Evolutionary conservation across 2,329 filamentous ascomycete genomes (phyloP).

Genomic region (Conoideocrella luteorostrata): DNA sequence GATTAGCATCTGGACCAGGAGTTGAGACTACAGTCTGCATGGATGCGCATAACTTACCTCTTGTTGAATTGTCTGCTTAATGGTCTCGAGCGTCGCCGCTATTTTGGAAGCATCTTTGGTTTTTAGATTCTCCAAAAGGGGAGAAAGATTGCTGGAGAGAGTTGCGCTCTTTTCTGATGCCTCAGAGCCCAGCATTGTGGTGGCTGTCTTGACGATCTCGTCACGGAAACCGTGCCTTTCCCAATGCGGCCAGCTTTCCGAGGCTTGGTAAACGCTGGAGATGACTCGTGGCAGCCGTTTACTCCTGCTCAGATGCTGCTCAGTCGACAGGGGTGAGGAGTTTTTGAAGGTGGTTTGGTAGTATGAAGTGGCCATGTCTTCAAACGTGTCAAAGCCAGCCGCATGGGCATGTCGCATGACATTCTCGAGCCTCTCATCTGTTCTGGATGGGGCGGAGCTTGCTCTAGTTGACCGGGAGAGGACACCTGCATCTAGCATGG

Average conservation of each 20-base stretch:
- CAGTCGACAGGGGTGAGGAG: constrained; percentile 16
- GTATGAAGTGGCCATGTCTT: constrained; percentile 20
- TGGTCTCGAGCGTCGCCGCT: constrained; percentile 9
- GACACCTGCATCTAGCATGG: not conserved
- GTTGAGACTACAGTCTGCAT: no score
- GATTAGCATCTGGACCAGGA: no score
- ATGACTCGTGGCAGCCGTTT: constrained; percentile 19
- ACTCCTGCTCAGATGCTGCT: constrained; percentile 20
- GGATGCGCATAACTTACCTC: constrained; percentile 12
- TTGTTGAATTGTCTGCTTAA: constrained; percentile 17
- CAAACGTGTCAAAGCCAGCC: constrained; percentile 19
- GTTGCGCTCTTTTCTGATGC: not conserved
- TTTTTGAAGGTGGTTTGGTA: constrained; percentile 16
- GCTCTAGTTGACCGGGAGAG: not conserved
- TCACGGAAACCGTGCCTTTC: constrained; percentile 20
- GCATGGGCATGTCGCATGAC: constrained; percentile 17
- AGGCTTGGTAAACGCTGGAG: constrained; percentile 13
- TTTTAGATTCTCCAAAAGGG: constrained; percentile 14
- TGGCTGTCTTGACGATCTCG: constrained; percentile 19
- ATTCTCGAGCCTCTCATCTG: constrained; percentile 16
- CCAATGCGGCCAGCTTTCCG: constrained; percentile 17
- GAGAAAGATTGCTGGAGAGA: no score
- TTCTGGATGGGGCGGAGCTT: not conserved
- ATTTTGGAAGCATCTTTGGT: constrained; percentile 1
- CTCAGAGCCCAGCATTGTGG: constrained; percentile 16